Percentiles rank a stretch among this genome's conserved stretches.
Evolutionary conservation across 768 basidiomycete genomes (phyloP).

Genomic region (Lanmaoa rubissima): DNA sequence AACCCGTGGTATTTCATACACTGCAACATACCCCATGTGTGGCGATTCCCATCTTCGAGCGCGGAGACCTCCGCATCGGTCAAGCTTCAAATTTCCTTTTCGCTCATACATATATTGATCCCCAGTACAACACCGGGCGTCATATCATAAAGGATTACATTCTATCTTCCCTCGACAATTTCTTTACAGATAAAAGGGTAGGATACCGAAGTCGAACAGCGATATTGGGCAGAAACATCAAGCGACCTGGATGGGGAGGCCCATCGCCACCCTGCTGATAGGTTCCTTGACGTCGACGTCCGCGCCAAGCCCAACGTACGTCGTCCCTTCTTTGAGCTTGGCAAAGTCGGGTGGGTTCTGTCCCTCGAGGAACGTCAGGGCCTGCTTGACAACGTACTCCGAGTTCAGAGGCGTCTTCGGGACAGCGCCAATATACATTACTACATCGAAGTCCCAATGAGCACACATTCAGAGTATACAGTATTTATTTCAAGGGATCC

Average conservation of each 20-base stretch:
- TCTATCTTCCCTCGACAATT: not conserved
- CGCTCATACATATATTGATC: not conserved
- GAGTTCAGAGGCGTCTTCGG: slow-evolving; percentile 62
- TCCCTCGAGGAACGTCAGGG: slow-evolving; percentile 56
- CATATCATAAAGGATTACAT: not conserved
- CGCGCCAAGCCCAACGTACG: slow-evolving; percentile 39
- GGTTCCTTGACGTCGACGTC: slow-evolving; percentile 38
- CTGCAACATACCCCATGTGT: no score
- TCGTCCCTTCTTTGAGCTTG: slow-evolving; percentile 40
- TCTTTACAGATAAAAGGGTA: not conserved
- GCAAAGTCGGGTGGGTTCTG: slow-evolving; percentile 74
- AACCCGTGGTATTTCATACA: no score
- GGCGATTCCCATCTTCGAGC: no score
- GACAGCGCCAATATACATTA: slow-evolving; percentile 79
- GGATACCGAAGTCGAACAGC: not conserved
- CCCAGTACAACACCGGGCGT: not conserved
- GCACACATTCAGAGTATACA: not conserved
- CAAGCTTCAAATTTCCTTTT: not conserved
- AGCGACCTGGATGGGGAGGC: slow-evolving; percentile 29
- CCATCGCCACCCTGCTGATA: slow-evolving; percentile 43
- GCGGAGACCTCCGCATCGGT: no score
- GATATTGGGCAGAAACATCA: not conserved
- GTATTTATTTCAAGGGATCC: not conserved
- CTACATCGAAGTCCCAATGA: slow-evolving; percentile 30
- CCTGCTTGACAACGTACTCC: slow-evolving; percentile 61